Conservation (phyloP, 2,329 filamentous ascomycete species). For the Calonectria hawksworthii region DNA sequence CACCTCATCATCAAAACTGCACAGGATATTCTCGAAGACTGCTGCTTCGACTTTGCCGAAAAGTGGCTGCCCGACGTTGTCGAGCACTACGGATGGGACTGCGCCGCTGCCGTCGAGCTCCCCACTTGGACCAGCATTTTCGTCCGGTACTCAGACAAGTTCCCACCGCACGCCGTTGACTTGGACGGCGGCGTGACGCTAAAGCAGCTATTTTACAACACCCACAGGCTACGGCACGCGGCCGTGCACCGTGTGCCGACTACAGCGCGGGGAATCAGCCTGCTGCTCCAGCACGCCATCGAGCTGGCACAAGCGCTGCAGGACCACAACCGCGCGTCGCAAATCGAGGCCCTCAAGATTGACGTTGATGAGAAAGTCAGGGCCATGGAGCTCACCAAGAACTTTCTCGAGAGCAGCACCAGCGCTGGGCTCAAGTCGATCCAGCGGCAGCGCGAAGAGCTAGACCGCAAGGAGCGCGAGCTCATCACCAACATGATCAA, state of each 20-base stretch:
- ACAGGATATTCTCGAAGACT: slow-evolving; percentile 10
- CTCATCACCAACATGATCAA: slow-evolving; percentile 3
- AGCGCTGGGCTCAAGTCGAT: background rate
- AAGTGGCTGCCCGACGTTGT: slow-evolving; percentile 12
- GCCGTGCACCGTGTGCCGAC: slow-evolving; percentile 12
- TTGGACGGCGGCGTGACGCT: background rate
- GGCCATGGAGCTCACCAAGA: slow-evolving; percentile 18
- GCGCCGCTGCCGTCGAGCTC: slow-evolving; percentile 9
- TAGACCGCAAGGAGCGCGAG: slow-evolving; percentile 7
- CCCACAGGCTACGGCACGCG: slow-evolving; percentile 6
- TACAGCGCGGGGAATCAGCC: slow-evolving; percentile 2
- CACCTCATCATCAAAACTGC: slow-evolving; percentile 4
- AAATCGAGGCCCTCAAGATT: background rate
- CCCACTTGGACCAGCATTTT: slow-evolving; percentile 4
- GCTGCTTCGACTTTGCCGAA: slow-evolving; percentile 8
- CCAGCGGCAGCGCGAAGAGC: slow-evolving; percentile 6
- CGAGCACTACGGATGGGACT: slow-evolving; percentile 3
- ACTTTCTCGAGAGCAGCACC: slow-evolving; percentile 11
- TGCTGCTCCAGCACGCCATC: background rate
- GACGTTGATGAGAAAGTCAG: slow-evolving; percentile 5
- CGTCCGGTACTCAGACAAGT: background rate
- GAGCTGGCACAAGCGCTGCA: background rate
- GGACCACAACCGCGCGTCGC: background rate
- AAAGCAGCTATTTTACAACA: background rate
- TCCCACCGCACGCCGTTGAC: background rate